phyloP scores from a whole-genome alignment of 2,329 filamentous ascomycete species.

The Apiospora saccharicola region DNA sequence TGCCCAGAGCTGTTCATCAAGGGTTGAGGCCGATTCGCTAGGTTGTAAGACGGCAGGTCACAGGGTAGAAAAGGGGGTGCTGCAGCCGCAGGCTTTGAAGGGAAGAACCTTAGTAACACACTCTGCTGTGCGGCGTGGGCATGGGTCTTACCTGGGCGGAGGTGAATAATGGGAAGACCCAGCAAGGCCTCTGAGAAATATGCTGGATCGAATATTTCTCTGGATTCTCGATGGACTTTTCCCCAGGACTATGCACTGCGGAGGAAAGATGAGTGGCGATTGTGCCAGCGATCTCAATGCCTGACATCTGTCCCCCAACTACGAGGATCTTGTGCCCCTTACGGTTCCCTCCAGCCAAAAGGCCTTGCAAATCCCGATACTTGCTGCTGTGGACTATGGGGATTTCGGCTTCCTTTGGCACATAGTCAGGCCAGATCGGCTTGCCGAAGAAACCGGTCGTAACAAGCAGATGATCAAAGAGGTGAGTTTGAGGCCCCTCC shows the following conservation, averaged over 20 bases:
- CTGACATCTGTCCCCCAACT: conserved; percentile 84
- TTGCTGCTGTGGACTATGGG: conserved; percentile 73
- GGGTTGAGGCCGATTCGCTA: conserved; percentile 65
- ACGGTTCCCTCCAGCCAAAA: conserved; percentile 50
- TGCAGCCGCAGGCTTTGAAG: conserved; percentile 49
- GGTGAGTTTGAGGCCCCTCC: conserved; percentile 48
- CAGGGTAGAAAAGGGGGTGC: conserved; percentile 73
- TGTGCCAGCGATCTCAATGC: conserved; percentile 77
- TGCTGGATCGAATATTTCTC: conserved; percentile 70
- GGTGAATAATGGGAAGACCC: conserved; percentile 71
- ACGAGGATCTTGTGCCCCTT: conserved; percentile 70
- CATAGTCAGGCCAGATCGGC: conserved; percentile 58
- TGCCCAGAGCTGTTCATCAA: conserved; percentile 71
- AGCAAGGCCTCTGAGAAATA: conserved; percentile 72
- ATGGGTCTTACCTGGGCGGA: conserved; percentile 53
- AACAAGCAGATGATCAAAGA: conserved; percentile 76
- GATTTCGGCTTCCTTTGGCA: conserved; percentile 46
- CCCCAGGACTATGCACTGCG: conserved; percentile 59
- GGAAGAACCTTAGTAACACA: conserved; percentile 37
- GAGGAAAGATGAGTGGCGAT: conserved; percentile 77
- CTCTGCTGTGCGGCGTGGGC: background rate
- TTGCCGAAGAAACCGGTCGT: conserved; percentile 80
- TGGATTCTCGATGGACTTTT: conserved; percentile 48
- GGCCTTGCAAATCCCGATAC: conserved; percentile 62
- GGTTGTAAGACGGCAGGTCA: conserved; percentile 76